Evolutionary conservation across 2,329 filamentous ascomycete species (phyloP).

Genomic region (Arthrobotrys conoides): DNA sequence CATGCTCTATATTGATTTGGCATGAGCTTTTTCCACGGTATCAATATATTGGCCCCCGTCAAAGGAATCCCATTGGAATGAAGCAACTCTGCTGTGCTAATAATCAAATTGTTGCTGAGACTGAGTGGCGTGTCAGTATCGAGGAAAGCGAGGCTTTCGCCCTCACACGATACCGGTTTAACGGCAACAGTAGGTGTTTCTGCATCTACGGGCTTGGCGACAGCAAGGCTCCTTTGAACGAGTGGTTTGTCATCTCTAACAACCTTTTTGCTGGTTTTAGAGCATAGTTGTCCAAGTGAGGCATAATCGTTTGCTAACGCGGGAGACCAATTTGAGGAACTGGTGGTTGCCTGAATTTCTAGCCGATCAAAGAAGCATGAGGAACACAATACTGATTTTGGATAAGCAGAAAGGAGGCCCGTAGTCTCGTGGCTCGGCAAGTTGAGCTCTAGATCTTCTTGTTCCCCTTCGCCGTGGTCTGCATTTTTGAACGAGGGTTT

Average conservation of each 20-base stretch:
- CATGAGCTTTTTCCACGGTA: not conserved
- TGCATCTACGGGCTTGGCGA: not conserved
- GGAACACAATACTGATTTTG: slow-evolving; percentile 20
- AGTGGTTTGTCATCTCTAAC: not conserved
- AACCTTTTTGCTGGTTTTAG: not conserved
- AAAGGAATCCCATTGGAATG: slow-evolving; percentile 12
- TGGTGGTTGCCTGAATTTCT: slow-evolving; percentile 20
- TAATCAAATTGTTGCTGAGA: slow-evolving; percentile 20
- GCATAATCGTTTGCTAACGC: slow-evolving; percentile 32
- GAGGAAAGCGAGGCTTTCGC: not conserved
- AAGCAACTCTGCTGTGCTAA: slow-evolving; percentile 31
- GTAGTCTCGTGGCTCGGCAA: slow-evolving; percentile 14
- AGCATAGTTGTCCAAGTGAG: slow-evolving; percentile 18
- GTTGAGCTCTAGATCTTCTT: not conserved
- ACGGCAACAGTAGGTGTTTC: not conserved
- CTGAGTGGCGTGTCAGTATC: slow-evolving; percentile 31
- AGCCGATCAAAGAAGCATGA: slow-evolving; percentile 32
- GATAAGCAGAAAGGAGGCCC: slow-evolving; percentile 22
- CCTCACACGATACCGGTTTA: not conserved
- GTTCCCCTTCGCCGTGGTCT: not conserved
- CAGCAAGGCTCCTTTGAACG: not conserved
- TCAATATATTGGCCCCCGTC: not conserved
- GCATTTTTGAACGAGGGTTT: not conserved
- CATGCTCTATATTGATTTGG: not conserved
- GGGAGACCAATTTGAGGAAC: slow-evolving; percentile 35